These are phyloP conservation scores for Sequoiadendron giganteum DNA, from an alignment of 75 land plant genomes.

Conservation along the genomic window DNA sequence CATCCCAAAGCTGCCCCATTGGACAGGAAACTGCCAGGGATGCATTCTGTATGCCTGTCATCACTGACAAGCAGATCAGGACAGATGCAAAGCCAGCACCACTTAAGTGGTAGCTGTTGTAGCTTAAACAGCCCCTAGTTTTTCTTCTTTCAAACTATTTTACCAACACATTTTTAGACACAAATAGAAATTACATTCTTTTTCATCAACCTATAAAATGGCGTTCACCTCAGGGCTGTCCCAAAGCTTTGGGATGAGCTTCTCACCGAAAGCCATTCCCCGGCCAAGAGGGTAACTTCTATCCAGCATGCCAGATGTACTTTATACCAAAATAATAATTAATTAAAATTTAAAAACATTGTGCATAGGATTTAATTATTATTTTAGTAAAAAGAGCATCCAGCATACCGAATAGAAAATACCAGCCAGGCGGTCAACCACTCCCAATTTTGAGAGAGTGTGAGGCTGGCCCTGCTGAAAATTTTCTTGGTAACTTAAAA, in stretches of 20 bases:
- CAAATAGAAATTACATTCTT: background rate
- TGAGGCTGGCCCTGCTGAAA: background rate
- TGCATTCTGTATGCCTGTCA: background rate
- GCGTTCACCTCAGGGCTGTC: background rate
- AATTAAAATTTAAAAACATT: no score
- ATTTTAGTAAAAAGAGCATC: no score
- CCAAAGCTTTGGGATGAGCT: background rate
- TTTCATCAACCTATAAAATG: background rate
- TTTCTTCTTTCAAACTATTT: background rate
- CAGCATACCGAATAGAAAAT: no score
- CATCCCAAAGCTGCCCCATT: background rate
- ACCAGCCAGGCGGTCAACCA: no score
- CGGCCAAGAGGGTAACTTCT: background rate
- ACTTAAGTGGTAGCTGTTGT: background rate
- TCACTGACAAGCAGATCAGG: background rate
- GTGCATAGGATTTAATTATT: no score
- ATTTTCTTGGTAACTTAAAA: background rate
- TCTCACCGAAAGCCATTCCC: background rate
- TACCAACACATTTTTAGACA: background rate
- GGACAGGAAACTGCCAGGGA: background rate
- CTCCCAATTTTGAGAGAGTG: background rate
- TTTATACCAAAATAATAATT: no score
- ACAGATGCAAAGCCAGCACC: background rate
- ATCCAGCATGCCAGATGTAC: no score
- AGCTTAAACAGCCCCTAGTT: background rate